A percentile compares a stretch with the other conserved stretches of the same genome.
phyloP scores from a whole-genome alignment of 2,329 filamentous ascomycete genomes.

The Camillea tinctor region DNA sequence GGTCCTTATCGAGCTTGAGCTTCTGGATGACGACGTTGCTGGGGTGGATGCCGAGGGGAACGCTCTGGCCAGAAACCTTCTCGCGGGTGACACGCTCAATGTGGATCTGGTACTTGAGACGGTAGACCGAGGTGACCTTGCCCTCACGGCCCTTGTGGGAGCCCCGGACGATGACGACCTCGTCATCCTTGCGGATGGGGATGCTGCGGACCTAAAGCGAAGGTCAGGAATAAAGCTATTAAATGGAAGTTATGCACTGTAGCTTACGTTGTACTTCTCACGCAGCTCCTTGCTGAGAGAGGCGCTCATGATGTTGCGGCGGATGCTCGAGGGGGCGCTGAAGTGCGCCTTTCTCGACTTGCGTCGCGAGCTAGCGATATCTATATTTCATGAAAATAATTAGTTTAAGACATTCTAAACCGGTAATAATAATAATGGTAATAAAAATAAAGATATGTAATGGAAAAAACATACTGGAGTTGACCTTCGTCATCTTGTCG shows the following conservation, averaged over 20 bases:
- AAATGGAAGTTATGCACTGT: too few species aligned
- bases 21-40: constrained; percentile 98
- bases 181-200: constrained; percentile 96
- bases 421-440: background rate
- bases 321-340: constrained; percentile 87
- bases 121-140: constrained; percentile 97
- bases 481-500: constrained; percentile 34
- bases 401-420: constrained; percentile 3
- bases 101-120: constrained; percentile 97
- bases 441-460: background rate
- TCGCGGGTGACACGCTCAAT: constrained; percentile 95
- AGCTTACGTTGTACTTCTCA: constrained; percentile 95
- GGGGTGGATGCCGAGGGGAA: constrained; percentile 90
- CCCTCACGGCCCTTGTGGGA: constrained; percentile 97
- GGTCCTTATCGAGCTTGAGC: constrained; percentile 97
- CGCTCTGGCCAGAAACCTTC: constrained; percentile 95
- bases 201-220: constrained; percentile 79
- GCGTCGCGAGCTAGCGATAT: constrained; percentile 66
- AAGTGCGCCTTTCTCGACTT: constrained; percentile 99
- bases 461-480: constrained; percentile 22
- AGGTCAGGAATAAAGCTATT: background rate
- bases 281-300: constrained; percentile 94
- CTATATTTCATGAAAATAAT: constrained; percentile 10
- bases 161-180: constrained; percentile 89
- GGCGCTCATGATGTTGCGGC: constrained; percentile 96